These are phyloP conservation scores for Vitis hybrid DNA, from an alignment of 177 flowering plant species.

Conservation along the genomic window DNA sequence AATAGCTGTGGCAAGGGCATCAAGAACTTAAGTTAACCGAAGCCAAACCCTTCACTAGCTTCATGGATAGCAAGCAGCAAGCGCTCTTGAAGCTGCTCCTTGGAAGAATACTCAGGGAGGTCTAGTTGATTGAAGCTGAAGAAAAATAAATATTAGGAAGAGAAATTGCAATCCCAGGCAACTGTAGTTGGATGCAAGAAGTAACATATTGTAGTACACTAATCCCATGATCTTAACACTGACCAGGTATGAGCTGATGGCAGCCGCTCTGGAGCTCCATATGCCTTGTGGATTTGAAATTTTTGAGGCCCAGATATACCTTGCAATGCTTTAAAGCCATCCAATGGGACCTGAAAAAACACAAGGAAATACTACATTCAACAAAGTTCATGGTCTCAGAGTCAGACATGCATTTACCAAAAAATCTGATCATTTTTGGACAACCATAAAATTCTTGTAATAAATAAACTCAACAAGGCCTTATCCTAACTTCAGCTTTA, in stretches of 20 bases:
- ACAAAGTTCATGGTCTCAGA: no score
- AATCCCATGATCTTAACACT: slow-evolving; percentile 14
- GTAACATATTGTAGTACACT: not conserved
- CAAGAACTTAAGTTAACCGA: slow-evolving; percentile 43
- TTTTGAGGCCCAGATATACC: slow-evolving; percentile 94
- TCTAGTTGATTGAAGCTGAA: slow-evolving; percentile 90
- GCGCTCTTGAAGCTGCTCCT: slow-evolving; percentile 80
- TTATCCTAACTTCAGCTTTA: no score
- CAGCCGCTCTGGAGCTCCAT: slow-evolving; percentile 91
- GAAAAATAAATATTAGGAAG: not conserved
- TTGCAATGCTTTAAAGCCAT: slow-evolving; percentile 91
- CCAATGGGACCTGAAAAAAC: slow-evolving; percentile 80
- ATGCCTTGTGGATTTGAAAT: slow-evolving; percentile 97
- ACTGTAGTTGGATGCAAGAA: not conserved
- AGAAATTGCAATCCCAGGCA: not conserved
- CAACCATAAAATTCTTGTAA: no score
- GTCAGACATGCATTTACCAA: not conserved
- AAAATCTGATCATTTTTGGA: no score
- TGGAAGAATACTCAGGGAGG: slow-evolving; percentile 86
- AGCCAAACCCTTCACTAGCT: slow-evolving; percentile 97
- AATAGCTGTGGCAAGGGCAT: no score
- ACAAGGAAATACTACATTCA: not conserved
- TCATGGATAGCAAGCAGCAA: slow-evolving; percentile 93
- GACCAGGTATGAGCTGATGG: slow-evolving; percentile 99
- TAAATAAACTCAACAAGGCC: no score